These are phyloP conservation scores for Irineochytrium annulatum DNA, from an alignment of 192 early-diverging fungal species.

Conservation along the genomic window DNA sequence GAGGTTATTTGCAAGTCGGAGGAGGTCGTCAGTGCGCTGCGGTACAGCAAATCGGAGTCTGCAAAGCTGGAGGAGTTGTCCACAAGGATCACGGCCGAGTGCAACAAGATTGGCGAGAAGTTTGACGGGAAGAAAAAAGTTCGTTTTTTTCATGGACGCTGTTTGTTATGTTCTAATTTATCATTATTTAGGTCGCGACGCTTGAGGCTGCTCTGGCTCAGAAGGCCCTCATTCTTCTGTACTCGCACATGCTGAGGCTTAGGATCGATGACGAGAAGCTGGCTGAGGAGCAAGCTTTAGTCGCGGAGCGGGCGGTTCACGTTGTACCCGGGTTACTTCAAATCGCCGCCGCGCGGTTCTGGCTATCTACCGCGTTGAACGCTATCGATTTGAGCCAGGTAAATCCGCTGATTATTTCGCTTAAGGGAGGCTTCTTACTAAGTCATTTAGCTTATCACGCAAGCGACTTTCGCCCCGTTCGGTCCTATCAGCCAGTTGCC, in stretches of 20 bases:
- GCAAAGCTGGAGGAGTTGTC: constrained; percentile 4
- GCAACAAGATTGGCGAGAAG: constrained; percentile 7
- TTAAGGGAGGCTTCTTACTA: neutral
- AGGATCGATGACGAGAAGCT: constrained; percentile 51
- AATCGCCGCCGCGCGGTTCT: constrained; percentile 80
- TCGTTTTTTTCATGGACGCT: neutral
- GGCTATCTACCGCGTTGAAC: constrained; percentile 65
- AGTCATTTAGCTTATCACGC: constrained; percentile 63
- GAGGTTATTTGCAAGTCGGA: constrained; percentile 17
- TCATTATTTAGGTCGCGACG: constrained; percentile 23
- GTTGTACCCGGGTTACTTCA: constrained; percentile 85
- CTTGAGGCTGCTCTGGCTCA: constrained; percentile 44
- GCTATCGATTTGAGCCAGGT: constrained; percentile 83
- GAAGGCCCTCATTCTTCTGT: constrained; percentile 62
- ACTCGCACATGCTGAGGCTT: constrained; percentile 80
- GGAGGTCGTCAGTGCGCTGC: constrained; percentile 11
- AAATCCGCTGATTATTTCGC: constrained; percentile 7
- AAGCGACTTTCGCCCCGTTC: constrained; percentile 77
- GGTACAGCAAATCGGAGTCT: constrained; percentile 11
- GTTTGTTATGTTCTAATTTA: neutral
- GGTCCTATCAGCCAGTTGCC: constrained; percentile 84
- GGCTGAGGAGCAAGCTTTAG: constrained; percentile 48
- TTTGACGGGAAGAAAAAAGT: constrained; percentile 25
- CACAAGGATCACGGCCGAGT: constrained; percentile 2
- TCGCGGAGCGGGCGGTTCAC: constrained; percentile 67